phyloP scores from a whole-genome alignment of 2,329 filamentous ascomycete species.

The Alternaria atra region DNA sequence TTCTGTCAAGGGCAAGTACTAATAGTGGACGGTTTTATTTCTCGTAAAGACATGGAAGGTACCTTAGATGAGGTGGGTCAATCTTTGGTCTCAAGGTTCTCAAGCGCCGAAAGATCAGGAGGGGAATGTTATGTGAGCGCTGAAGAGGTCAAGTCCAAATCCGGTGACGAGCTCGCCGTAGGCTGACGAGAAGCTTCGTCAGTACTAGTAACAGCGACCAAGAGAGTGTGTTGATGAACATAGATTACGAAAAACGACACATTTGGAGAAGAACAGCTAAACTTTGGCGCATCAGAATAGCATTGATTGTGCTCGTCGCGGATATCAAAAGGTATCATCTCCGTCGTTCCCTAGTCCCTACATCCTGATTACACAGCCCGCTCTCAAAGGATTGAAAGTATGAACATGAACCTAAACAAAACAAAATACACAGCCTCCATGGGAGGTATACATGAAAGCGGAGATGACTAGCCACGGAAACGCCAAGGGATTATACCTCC shows the following conservation, averaged over 20 bases:
- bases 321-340: conserved; percentile 3
- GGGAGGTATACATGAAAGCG: conserved; percentile 5
- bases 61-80: too few relatives aligned
- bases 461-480: neutral
- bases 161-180: neutral
- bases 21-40: too few relatives aligned
- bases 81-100: neutral
- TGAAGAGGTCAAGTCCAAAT: neutral
- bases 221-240: neutral
- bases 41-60: too few relatives aligned
- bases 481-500: conserved; percentile 5
- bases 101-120: neutral
- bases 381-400: neutral
- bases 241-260: neutral
- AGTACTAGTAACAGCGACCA: neutral
- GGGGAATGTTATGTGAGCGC: too few relatives aligned
- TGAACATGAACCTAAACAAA: neutral
- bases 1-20: too few relatives aligned
- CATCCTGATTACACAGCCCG: neutral
- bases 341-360: neutral
- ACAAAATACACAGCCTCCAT: conserved; percentile 1
- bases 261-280: neutral
- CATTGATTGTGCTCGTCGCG: neutral
- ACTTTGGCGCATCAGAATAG: neutral
- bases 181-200: neutral